These are phyloP conservation scores for Thraustochytrium striatum DNA, from an alignment of 352 stramenopile genomes.

Conservation along the genomic window DNA sequence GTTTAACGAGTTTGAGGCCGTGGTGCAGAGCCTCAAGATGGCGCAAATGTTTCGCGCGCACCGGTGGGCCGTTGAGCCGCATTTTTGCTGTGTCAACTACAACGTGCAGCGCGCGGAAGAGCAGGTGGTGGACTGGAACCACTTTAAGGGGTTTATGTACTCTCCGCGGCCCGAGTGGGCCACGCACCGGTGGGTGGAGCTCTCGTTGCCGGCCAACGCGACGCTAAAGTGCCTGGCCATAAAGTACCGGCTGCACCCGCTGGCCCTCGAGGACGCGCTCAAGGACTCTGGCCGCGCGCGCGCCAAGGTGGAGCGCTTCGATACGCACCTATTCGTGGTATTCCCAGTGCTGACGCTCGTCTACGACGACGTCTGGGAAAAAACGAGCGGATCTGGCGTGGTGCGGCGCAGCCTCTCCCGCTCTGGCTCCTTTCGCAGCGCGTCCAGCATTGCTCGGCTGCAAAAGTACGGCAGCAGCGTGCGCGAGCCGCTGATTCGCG, in stretches of 20 bases:
- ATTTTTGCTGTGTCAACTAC: constrained; percentile 71
- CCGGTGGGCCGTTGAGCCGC: constrained; percentile 61
- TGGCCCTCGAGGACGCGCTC: constrained; percentile 73
- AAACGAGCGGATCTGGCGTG: neutral
- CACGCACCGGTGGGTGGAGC: constrained; percentile 72
- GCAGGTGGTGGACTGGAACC: constrained; percentile 68
- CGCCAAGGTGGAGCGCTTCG: constrained; percentile 76
- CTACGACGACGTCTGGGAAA: neutral
- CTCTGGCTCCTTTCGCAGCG: neutral
- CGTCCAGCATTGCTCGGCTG: neutral
- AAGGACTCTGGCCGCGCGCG: constrained; percentile 67
- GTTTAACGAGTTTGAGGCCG: constrained; percentile 74
- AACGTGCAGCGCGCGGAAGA: constrained; percentile 55
- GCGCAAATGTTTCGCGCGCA: constrained; percentile 69
- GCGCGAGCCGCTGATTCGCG: constrained; percentile 13
- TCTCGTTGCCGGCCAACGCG: constrained; percentile 65
- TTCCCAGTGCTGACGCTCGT: constrained; percentile 65
- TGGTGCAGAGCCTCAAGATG: constrained; percentile 79
- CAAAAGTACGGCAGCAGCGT: neutral
- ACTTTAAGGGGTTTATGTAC: constrained; percentile 75
- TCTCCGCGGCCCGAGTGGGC: constrained; percentile 69
- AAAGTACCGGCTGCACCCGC: constrained; percentile 71
- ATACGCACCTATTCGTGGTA: constrained; percentile 72
- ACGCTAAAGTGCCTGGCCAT: constrained; percentile 69
- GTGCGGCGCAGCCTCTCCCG: neutral